Percentiles rank a stretch among this genome's conserved stretches.
Evolutionary conservation across 495 filamentous ascomycete species (phyloP).

Genomic region (Rostrohypoxylon terebratum): DNA sequence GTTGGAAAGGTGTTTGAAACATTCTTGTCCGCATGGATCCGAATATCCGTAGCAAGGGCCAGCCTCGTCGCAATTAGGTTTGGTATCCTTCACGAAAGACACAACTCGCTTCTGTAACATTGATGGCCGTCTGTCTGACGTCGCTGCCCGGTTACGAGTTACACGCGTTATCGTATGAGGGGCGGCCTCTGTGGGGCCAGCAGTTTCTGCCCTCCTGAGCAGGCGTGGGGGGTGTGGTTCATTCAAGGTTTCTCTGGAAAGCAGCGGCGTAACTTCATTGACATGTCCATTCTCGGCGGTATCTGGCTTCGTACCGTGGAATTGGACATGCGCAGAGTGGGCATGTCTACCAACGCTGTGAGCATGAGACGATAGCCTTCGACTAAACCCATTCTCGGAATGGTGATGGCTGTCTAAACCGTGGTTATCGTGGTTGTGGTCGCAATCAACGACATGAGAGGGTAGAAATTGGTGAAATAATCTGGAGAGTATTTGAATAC

Average conservation of each 20-base stretch:
- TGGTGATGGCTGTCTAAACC: constrained; percentile 49
- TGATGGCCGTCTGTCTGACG: constrained; percentile 57
- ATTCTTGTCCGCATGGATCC: constrained; percentile 86
- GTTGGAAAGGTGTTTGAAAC: constrained; percentile 67
- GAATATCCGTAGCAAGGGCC: constrained; percentile 87
- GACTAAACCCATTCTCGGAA: constrained; percentile 44
- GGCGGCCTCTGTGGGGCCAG: constrained; percentile 28
- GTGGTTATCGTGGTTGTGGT: constrained; percentile 78
- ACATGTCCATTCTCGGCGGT: constrained; percentile 43
- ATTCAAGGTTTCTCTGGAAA: constrained; percentile 40
- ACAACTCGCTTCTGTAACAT: constrained; percentile 65
- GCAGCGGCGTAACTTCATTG: constrained; percentile 52
- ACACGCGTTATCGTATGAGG: background rate
- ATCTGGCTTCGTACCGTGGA: constrained; percentile 20
- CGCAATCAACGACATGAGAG: constrained; percentile 93
- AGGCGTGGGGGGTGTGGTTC: constrained; percentile 9
- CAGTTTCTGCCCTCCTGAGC: constrained; percentile 42
- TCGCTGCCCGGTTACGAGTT: constrained; percentile 40
- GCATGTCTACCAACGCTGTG: constrained; percentile 32
- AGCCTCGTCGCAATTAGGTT: constrained; percentile 74
- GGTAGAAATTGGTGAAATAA: constrained; percentile 86
- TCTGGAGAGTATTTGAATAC: constrained; percentile 83
- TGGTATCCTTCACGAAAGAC: constrained; percentile 74
- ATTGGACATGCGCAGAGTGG: constrained; percentile 22
- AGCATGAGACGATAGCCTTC: constrained; percentile 43